Evolutionary conservation across 176 grass and related monocot genomes (phyloP), one percentile per base, ranked within the genome.

Genomic region (Puya raimondii): DNA sequence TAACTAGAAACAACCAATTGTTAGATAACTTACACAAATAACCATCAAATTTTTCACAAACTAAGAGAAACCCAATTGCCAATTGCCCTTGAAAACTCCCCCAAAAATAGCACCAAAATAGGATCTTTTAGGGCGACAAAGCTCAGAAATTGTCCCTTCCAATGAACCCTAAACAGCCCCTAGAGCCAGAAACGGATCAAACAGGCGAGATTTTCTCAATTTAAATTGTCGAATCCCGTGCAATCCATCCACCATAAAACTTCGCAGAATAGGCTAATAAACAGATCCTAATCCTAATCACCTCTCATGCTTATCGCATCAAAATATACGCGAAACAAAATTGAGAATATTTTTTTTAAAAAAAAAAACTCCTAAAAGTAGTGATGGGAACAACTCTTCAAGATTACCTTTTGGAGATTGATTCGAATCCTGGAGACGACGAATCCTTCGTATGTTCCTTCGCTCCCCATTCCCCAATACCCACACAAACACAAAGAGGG

Each of bases 391-490:
- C 11, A 49, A 51, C n/a, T 23, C 33, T 26, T 50, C 49, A 73
- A 50, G 26, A 51, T 22, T 49, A 77, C 53, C 69, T 77, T 73
- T 27, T 52, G 23, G 61, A 67, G 26, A 10, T 49, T 23, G 8
- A 25, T 56, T 64, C 20, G 54, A 56, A 73, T 67, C 51, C 42
- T 16, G 12, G 59, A 72, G 67, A 21, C 12, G 67, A 15, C 12
- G 29, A 75, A 49, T 50, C 73, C 73, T 63, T 75, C 49, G 63
- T 22, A 23, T 29, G 63, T 49, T 47, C 64, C 73, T 75, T 49
- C 63, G 63, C 50, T 49, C 63, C 73, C 50, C 73, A 61, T 51
- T 65, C 29, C 5, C 42, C n/a, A 61, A 11, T 22, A 58, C 16
- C 8, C 17, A 8, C 16, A 2, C 56, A 10, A 61, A 61, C 14